Evolutionary conservation across 164 flowering plant species (phyloP).

Genomic region (Aristolochia californica): DNA sequence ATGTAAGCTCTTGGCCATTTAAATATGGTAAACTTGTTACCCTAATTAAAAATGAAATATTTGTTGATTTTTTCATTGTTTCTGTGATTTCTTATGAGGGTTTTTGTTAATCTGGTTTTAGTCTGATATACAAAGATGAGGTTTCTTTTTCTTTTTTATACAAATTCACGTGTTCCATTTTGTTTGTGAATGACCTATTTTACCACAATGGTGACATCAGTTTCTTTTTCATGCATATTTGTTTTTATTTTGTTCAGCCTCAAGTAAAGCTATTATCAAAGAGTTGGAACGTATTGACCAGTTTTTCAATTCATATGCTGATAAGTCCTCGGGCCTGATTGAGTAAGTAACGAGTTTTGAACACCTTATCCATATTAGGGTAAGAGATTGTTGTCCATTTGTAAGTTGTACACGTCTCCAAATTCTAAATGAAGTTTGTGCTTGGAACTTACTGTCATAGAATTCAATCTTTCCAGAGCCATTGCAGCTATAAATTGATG

Average conservation of each 20-base stretch:
- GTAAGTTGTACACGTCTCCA: neutral
- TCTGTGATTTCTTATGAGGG: too few relatives aligned
- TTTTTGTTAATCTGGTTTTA: too few relatives aligned
- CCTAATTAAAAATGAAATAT: too few relatives aligned
- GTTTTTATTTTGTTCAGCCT: constrained; percentile 29
- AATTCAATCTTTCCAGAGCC: too few relatives aligned
- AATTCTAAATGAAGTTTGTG: neutral
- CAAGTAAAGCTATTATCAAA: constrained; percentile 56
- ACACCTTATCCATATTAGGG: neutral
- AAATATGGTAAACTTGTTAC: too few relatives aligned
- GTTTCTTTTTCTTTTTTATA: too few relatives aligned
- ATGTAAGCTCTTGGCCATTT: too few relatives aligned
- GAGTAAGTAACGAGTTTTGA: constrained; percentile 35
- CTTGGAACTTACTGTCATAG: too few relatives aligned
- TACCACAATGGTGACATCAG: neutral
- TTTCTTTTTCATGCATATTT: neutral
- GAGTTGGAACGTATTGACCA: constrained; percentile 68
- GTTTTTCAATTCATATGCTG: constrained; percentile 49
- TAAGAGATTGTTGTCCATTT: neutral
- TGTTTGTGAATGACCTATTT: neutral
- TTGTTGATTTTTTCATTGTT: too few relatives aligned
- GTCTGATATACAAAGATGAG: too few relatives aligned
- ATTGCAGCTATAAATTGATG: too few relatives aligned
- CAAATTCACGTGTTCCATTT: neutral
- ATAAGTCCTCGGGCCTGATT: constrained; percentile 36